Conservation (phyloP, 2,329 filamentous ascomycete genomes). For the Atkinsonella hypoxylon region DNA sequence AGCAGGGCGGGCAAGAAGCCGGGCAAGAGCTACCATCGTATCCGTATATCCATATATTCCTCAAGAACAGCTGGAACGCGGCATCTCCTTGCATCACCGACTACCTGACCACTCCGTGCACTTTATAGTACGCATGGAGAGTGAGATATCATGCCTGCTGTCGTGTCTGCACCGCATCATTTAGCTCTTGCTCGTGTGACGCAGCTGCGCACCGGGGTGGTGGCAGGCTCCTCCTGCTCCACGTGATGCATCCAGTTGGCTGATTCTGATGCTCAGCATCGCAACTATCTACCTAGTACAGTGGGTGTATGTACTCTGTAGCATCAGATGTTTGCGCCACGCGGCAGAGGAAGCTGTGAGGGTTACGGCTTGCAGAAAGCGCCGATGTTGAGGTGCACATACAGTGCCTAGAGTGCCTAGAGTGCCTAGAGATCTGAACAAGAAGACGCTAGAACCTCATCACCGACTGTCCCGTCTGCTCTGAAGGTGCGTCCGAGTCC, state of each 20-base stretch:
- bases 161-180: conserved; percentile 6
- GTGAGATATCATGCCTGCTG: background rate
- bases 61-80: too few relatives aligned
- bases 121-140: too few relatives aligned
- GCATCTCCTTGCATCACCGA: too few relatives aligned
- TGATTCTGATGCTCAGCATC: background rate
- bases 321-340: background rate
- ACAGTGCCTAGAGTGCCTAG: too few relatives aligned
- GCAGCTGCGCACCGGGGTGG: background rate
- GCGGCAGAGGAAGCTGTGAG: background rate
- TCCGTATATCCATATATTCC: too few relatives aligned
- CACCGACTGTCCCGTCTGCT: background rate
- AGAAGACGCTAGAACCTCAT: background rate
- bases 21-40: background rate
- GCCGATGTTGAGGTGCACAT: too few relatives aligned
- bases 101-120: too few relatives aligned
- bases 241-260: background rate
- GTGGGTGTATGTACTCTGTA: background rate
- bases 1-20: too few relatives aligned
- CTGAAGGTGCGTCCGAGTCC: background rate
- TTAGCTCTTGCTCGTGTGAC: background rate
- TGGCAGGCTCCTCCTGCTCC: background rate
- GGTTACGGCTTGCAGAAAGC: background rate
- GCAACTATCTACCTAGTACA: background rate
- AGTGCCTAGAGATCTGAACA: background rate